Conservation (phyloP, 2,329 filamentous ascomycete species). For the Teratosphaeria pseudoeucalypti region DNA sequence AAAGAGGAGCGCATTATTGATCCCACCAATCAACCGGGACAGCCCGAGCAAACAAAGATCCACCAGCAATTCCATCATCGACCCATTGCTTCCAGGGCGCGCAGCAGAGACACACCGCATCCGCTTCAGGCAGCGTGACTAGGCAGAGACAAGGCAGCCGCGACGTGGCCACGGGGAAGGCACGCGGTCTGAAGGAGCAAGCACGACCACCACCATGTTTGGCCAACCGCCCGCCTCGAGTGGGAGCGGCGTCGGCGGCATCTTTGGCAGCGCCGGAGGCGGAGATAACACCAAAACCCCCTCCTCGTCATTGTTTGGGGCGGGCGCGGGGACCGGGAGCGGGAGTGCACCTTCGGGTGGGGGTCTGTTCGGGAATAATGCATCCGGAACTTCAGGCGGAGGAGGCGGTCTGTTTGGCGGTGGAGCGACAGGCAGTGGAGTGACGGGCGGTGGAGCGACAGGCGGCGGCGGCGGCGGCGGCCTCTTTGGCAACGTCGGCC, state of each 20-base stretch:
- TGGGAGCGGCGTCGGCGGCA: background rate
- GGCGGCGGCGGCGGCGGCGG: background rate
- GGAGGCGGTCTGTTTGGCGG: background rate
- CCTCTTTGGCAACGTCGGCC: background rate
- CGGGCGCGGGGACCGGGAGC: background rate
- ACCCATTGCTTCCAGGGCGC: background rate
- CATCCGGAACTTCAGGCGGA: background rate
- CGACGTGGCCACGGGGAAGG: background rate
- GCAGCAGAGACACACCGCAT: background rate
- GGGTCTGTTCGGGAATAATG: background rate
- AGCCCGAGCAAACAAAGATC: background rate
- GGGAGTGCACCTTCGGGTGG: background rate
- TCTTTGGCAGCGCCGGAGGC: background rate
- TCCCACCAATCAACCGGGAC: background rate
- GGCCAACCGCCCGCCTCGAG: background rate
- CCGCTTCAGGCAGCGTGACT: background rate
- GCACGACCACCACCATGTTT: background rate
- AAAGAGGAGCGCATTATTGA: background rate
- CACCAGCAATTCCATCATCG: background rate
- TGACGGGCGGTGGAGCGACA: background rate
- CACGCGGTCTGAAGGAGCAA: background rate
- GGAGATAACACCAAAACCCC: background rate
- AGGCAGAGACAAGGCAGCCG: no score
- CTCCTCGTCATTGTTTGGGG: background rate
- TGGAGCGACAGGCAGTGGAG: background rate